phyloP scores from a whole-genome alignment of 495 filamentous ascomycete genomes.

The Umbilicaria muhlenbergii region DNA sequence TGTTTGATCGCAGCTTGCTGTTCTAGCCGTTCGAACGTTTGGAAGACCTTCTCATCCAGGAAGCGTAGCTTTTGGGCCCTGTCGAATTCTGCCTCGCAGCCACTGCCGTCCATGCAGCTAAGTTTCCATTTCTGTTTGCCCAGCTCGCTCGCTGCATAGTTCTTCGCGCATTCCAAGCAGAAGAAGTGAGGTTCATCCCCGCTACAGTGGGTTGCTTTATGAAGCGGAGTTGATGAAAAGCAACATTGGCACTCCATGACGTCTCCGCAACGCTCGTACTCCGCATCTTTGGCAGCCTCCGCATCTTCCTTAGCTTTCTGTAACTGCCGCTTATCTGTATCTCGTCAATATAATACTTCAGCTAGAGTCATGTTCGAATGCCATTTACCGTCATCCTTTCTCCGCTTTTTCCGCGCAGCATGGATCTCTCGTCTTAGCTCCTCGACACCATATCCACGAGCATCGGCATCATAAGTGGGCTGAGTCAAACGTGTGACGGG shows the following conservation, averaged over 20 bases:
- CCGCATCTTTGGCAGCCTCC: constrained; percentile 27
- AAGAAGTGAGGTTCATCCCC: constrained; percentile 44
- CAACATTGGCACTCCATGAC: constrained; percentile 57
- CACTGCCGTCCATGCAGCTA: constrained; percentile 33
- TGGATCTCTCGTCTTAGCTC: constrained; percentile 18
- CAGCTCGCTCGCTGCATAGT: constrained; percentile 48
- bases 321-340: constrained; percentile 7
- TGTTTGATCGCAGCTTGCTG: constrained; percentile 48
- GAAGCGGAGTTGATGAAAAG: constrained; percentile 45
- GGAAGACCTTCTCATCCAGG: constrained; percentile 37
- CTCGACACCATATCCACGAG: constrained; percentile 9
- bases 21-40: constrained; percentile 50
- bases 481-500: not conserved
- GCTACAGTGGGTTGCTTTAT: constrained; percentile 54
- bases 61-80: constrained; percentile 35
- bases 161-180: constrained; percentile 49
- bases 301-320: constrained; percentile 29
- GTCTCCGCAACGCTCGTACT: constrained; percentile 20
- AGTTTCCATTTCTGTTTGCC: constrained; percentile 47
- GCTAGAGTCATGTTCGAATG: constrained; percentile 10
- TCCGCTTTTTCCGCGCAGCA: constrained; percentile 16
- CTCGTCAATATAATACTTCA: not conserved
- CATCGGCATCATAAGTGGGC: constrained; percentile 10
- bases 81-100: constrained; percentile 34
- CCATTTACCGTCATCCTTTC: constrained; percentile 6